phyloP scores from a whole-genome alignment of 2,329 filamentous ascomycete species.

The Ophiostoma perfectum region DNA sequence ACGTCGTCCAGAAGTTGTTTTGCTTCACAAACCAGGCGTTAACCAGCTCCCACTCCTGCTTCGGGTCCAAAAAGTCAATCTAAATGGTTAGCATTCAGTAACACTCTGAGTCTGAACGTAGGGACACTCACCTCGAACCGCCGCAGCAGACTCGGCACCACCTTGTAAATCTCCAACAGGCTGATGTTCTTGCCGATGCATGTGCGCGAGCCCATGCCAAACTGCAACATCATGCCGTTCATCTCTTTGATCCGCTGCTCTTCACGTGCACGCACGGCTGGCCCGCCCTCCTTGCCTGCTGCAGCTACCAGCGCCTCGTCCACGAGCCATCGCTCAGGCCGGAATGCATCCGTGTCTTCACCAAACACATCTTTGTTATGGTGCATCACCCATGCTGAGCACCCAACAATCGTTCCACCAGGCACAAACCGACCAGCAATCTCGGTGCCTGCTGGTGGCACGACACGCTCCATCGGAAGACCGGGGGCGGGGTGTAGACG shows the following conservation, averaged over 20 bases:
- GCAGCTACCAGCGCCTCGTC: conserved; percentile 34
- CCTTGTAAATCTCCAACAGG: conserved; percentile 58
- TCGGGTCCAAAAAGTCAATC: conserved; percentile 50
- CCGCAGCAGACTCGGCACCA: conserved; percentile 56
- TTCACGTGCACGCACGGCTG: conserved; percentile 34
- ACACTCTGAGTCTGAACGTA: no score
- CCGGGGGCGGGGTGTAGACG: conserved; percentile 69
- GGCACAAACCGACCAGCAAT: conserved; percentile 58
- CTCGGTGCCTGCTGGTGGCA: conserved; percentile 58
- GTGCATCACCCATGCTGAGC: conserved; percentile 70
- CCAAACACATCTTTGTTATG: conserved; percentile 63
- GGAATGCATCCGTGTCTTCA: conserved; percentile 57
- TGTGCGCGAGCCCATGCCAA: conserved; percentile 64
- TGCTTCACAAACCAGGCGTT: conserved; percentile 62
- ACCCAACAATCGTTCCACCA: conserved; percentile 68
- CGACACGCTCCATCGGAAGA: conserved; percentile 66
- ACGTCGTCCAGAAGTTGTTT: conserved; percentile 47
- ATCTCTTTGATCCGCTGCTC: conserved; percentile 57
- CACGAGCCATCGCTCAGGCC: conserved; percentile 62
- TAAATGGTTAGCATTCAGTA: no score
- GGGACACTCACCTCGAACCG: conserved; percentile 47
- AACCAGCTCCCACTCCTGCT: conserved; percentile 52
- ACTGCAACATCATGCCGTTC: conserved; percentile 67
- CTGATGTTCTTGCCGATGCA: conserved; percentile 66
- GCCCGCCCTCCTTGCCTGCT: conserved; percentile 15